These are phyloP conservation scores for Theobroma cacao DNA, from an alignment of 345 rosid genomes.

Conservation along the genomic window DNA sequence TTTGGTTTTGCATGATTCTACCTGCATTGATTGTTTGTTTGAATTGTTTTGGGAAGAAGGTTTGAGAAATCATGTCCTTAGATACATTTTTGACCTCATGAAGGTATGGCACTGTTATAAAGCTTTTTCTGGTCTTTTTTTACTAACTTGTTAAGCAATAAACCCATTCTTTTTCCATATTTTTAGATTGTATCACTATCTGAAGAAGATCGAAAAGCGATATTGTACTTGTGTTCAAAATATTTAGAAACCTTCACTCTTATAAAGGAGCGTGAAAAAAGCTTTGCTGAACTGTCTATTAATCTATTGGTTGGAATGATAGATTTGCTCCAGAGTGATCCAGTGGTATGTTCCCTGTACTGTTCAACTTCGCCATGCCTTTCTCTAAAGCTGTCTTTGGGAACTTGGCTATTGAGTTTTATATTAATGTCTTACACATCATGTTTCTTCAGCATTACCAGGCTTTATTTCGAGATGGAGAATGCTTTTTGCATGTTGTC, in stretches of 20 bases:
- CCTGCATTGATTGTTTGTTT: slow-evolving; percentile 76
- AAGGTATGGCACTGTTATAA: slow-evolving; percentile 48
- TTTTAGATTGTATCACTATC: slow-evolving; percentile 56
- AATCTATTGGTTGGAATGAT: slow-evolving; percentile 82
- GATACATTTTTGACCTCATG: slow-evolving; percentile 71
- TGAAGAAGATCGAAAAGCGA: slow-evolving; percentile 65
- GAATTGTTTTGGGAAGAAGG: slow-evolving; percentile 88
- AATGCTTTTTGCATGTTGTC: slow-evolving; percentile 92
- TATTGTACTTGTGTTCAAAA: slow-evolving; percentile 74
- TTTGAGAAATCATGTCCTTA: slow-evolving; percentile 57
- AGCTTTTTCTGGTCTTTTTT: not conserved
- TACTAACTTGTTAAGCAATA: slow-evolving; percentile 12
- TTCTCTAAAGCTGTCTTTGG: slow-evolving; percentile 11
- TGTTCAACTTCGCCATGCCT: slow-evolving; percentile 4
- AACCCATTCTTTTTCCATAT: slow-evolving; percentile 1
- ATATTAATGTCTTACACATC: slow-evolving; percentile 17
- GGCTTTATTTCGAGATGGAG: slow-evolving; percentile 81
- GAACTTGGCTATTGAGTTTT: slow-evolving; percentile 11
- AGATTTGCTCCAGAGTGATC: slow-evolving; percentile 63
- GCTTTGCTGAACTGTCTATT: slow-evolving; percentile 59
- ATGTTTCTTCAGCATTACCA: slow-evolving; percentile 74
- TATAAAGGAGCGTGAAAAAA: slow-evolving; percentile 72
- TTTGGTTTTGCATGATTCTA: slow-evolving; percentile 54
- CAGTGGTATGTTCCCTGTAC: slow-evolving; percentile 44
- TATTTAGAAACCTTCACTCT: slow-evolving; percentile 87